Evolutionary conservation across 2,329 filamentous ascomycete species (phyloP).

Genomic region (Endocalyx cinctus): DNA sequence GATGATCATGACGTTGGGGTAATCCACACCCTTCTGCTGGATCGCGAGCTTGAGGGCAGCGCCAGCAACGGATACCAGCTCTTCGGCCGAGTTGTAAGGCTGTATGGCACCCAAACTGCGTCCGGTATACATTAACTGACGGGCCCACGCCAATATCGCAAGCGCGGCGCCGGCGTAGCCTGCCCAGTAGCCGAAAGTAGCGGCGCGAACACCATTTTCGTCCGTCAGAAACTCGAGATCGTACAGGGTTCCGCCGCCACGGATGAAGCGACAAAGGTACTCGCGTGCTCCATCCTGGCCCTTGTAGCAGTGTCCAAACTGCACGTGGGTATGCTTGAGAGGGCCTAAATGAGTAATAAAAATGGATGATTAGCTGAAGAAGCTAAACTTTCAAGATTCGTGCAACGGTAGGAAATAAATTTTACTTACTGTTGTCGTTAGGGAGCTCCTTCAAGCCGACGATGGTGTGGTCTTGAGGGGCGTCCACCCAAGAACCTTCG

Average conservation of each 20-base stretch:
- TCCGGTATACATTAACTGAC: conserved; percentile 69
- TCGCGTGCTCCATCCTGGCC: conserved; percentile 73
- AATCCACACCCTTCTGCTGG: conserved; percentile 57
- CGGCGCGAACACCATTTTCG: conserved; percentile 60
- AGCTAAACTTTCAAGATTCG: too few relatives aligned
- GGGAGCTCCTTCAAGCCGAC: conserved; percentile 75
- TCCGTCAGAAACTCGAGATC: conserved; percentile 86
- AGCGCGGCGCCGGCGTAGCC: conserved; percentile 73
- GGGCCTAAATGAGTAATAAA: conserved; percentile 49
- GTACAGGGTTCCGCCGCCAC: conserved; percentile 70
- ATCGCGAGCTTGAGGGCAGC: conserved; percentile 68
- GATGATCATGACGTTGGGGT: conserved; percentile 76
- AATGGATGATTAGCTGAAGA: not conserved
- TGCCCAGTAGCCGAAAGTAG: conserved; percentile 69
- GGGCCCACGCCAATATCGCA: conserved; percentile 76
- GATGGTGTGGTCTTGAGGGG: conserved; percentile 64
- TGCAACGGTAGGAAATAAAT: too few relatives aligned
- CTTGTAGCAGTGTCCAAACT: conserved; percentile 75
- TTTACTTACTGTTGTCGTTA: conserved; percentile 57
- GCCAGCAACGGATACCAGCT: conserved; percentile 66
- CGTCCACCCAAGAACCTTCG: conserved; percentile 63
- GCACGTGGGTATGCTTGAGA: conserved; percentile 67
- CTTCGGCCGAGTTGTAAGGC: conserved; percentile 69
- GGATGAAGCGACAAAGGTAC: conserved; percentile 73
- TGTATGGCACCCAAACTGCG: conserved; percentile 62